Evolutionary conservation across 768 basidiomycete genomes (phyloP).

Genomic region (Suillus subluteus): DNA sequence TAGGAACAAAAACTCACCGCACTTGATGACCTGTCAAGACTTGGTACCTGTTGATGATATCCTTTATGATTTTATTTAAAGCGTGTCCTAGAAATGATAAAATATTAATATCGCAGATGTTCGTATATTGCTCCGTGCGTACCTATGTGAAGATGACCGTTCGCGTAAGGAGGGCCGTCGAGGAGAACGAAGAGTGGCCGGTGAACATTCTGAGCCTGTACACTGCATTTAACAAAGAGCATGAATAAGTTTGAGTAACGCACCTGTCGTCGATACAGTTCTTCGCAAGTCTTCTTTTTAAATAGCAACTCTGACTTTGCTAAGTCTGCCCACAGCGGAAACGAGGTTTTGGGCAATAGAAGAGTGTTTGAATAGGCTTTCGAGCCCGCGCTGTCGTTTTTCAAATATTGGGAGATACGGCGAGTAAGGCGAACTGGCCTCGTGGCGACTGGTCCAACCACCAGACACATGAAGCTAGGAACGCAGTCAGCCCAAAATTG

Average conservation of each 20-base stretch:
- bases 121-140: slow-evolving; percentile 15
- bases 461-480: slow-evolving; percentile 5
- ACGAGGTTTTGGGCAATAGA: slow-evolving; percentile 78
- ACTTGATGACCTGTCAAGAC: slow-evolving; percentile 77
- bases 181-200: slow-evolving; percentile 84
- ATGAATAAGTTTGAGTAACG: slow-evolving; percentile 26
- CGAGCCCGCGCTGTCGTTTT: slow-evolving; percentile 13
- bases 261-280: slow-evolving; percentile 82
- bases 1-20: slow-evolving; percentile 56
- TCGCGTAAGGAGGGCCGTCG: slow-evolving; percentile 97
- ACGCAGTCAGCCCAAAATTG: neutral
- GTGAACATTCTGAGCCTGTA: slow-evolving; percentile 64
- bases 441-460: neutral
- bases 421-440: neutral
- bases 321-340: slow-evolving; percentile 74
- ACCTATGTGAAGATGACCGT: slow-evolving; percentile 97
- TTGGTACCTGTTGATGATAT: slow-evolving; percentile 91
- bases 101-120: neutral
- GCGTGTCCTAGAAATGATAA: slow-evolving; percentile 72
- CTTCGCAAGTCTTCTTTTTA: slow-evolving; percentile 65
- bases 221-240: slow-evolving; percentile 1
- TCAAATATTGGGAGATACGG: neutral
- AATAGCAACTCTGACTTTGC: slow-evolving; percentile 62
- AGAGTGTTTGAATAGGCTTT: slow-evolving; percentile 65
- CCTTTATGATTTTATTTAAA: slow-evolving; percentile 94